Evolutionary conservation across 1,284 basidiomycete genomes (phyloP).

Genomic region (Takashimella tepidaria): DNA sequence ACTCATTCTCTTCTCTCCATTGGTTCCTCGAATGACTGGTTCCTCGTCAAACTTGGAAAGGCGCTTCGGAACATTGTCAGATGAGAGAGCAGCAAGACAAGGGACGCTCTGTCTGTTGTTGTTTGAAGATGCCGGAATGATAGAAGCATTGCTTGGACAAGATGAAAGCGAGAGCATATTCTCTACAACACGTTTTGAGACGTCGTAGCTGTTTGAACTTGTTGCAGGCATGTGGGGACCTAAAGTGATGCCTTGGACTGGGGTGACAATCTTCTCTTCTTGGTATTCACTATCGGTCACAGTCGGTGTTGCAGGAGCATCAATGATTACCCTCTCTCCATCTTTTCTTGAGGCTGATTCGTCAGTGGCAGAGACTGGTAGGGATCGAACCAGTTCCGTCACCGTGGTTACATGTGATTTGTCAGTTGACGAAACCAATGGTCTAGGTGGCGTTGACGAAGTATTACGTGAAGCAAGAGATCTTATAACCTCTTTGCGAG

Average conservation of each 20-base stretch:
- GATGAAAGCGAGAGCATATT: slow-evolving; percentile 6
- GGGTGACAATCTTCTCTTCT: neutral
- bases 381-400: neutral
- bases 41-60: neutral
- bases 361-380: no score
- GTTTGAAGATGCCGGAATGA: neutral
- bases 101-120: neutral
- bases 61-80: neutral
- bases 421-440: neutral
- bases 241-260: neutral
- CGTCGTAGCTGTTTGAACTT: slow-evolving; percentile 3
- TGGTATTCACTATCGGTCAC: neutral
- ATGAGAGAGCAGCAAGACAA: neutral
- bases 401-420: neutral
- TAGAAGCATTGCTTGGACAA: neutral
- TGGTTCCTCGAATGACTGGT: neutral
- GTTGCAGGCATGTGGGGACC: neutral
- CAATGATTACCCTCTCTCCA: neutral
- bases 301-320: neutral
- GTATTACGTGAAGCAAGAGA: neutral
- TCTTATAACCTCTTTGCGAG: neutral
- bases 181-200: slow-evolving; percentile 9
- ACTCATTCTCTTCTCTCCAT: neutral
- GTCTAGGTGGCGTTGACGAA: neutral
- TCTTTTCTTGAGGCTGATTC: no score